A percentile compares a stretch with the other conserved stretches of the same genome.
Evolutionary conservation across 495 filamentous ascomycete species (phyloP).

Genomic region (Glarea lozoyensis): DNA sequence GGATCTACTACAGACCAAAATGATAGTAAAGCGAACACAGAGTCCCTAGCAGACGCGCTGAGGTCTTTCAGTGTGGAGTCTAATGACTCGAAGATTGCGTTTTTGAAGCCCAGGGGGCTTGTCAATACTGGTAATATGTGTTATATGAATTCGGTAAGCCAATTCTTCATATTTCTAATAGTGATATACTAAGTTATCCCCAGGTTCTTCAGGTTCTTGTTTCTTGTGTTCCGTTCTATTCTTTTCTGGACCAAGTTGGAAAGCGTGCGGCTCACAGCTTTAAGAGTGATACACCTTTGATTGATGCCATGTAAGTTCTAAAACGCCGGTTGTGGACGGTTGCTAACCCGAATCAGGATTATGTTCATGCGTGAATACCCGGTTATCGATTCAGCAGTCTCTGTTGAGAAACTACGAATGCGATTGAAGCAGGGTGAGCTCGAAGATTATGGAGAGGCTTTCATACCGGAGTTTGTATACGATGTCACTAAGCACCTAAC

Average conservation of each 20-base stretch:
- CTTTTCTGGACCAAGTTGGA: conserved; percentile 81
- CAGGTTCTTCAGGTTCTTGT: conserved; percentile 89
- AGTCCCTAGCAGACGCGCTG: conserved; percentile 65
- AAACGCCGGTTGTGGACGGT: not conserved
- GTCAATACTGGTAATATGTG: conserved; percentile 99
- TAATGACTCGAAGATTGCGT: conserved; percentile 57
- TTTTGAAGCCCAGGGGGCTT: conserved; percentile 88
- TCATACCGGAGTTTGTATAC: conserved; percentile 92
- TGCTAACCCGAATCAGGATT: conserved; percentile 49
- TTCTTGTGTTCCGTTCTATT: conserved; percentile 89
- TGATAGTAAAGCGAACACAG: conserved; percentile 44
- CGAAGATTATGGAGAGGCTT: conserved; percentile 84
- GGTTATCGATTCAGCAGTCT: conserved; percentile 67
- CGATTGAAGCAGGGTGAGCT: conserved; percentile 73
- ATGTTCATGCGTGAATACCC: conserved; percentile 94
- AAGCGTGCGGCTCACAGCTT: conserved; percentile 81
- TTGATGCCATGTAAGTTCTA: conserved; percentile 84
- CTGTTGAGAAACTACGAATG: conserved; percentile 62
- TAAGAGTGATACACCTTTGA: conserved; percentile 85
- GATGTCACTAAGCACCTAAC: conserved; percentile 80
- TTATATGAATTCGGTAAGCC: conserved; percentile 97
- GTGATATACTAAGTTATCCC: conserved; percentile 6
- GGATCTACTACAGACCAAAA: conserved; percentile 4
- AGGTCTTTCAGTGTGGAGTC: conserved; percentile 53
- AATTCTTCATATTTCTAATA: conserved; percentile 2